Evolutionary conservation across 345 rosid genomes (phyloP).

Genomic region (Murraya paniculata): DNA sequence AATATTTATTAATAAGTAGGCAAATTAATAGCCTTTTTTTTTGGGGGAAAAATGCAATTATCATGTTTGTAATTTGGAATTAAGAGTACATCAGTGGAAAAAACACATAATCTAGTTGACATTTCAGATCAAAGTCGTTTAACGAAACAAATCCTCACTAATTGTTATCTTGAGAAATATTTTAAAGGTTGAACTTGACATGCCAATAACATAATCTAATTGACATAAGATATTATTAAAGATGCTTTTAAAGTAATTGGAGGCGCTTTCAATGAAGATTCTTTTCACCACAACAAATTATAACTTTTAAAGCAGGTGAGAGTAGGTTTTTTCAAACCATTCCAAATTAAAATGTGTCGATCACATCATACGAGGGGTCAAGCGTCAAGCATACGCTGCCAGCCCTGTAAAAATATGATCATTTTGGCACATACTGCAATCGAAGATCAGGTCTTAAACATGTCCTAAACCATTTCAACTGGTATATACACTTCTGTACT

Average conservation of each 20-base stretch:
- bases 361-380: constrained; percentile 80
- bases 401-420: constrained; percentile 72
- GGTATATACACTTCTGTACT: neutral
- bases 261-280: neutral
- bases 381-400: constrained; percentile 95
- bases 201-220: no score
- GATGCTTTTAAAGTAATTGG: neutral
- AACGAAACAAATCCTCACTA: no score
- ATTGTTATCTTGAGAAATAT: no score
- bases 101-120: no score
- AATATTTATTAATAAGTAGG: no score
- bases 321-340: neutral
- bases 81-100: no score
- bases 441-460: neutral
- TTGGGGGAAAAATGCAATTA: no score
- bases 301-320: neutral
- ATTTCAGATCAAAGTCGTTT: no score
- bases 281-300: neutral
- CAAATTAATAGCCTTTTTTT: no score
- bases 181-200: no score
- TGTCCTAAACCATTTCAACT: neutral
- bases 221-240: no score
- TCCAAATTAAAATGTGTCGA: constrained; percentile 25
- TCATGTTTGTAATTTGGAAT: no score
- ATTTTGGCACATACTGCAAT: neutral